Evolutionary conservation across 164 flowering plant species (phyloP).

Genomic region (Chimonanthus praecox): DNA sequence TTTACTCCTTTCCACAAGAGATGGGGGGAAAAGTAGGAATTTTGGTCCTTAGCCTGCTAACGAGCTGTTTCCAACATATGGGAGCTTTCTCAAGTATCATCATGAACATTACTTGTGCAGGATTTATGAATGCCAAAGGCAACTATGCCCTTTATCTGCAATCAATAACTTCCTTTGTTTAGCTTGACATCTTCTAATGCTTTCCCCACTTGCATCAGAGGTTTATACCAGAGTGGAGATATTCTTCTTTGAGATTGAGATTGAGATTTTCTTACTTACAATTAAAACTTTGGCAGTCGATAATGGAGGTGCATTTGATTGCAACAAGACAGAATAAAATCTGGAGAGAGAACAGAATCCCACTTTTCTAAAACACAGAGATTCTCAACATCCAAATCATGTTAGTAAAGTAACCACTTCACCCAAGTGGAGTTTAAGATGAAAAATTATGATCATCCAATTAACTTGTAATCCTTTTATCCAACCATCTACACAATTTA

Average conservation of each 20-base stretch:
- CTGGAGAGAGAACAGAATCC: not conserved
- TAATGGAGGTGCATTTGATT: conserved; percentile 6
- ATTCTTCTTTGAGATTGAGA: conserved; percentile 5
- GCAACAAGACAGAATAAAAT: not conserved
- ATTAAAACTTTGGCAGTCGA: not conserved
- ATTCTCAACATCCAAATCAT: not conserved
- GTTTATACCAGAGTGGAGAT: conserved; percentile 1
- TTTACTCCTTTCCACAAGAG: not conserved
- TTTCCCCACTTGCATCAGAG: not conserved
- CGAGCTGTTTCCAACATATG: not conserved
- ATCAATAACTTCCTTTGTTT: conserved; percentile 2
- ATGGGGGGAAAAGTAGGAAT: not conserved
- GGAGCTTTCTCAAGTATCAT: not conserved
- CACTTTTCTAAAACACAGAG: not conserved
- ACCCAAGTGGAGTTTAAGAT: not conserved
- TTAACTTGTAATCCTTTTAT: too few species aligned
- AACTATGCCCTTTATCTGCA: not conserved
- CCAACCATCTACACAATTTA: too few species aligned
- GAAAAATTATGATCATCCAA: too few species aligned
- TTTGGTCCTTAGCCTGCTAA: not conserved
- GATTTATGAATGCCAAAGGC: not conserved
- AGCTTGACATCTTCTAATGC: conserved; percentile 5
- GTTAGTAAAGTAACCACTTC: not conserved
- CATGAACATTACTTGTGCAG: not conserved
- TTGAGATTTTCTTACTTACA: not conserved